Base-by-base conservation (phyloP, 1,284 basidiomycete species). In the Earliella scabrosa region DNA sequence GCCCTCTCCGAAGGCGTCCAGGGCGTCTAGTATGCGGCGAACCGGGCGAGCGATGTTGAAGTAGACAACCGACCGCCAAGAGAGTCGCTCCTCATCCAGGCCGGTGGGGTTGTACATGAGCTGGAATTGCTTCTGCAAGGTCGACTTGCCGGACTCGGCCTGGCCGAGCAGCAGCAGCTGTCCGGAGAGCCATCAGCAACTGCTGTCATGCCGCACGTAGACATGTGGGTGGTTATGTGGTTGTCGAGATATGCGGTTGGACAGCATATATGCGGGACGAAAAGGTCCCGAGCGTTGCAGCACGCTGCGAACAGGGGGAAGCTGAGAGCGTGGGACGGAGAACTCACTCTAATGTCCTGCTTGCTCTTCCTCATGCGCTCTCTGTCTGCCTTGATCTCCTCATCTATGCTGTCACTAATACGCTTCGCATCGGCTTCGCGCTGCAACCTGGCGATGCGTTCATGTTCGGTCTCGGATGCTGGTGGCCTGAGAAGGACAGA, bases 111-210 rank as follows among this genome's bases (percentile, higher is more conserved):
- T 87, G 73, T 92, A 92, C 81, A 93, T 88, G 59, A 93, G 82
- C 72, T 93, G 91, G 66, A 93, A 93, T 69, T 90, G 88, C 68
- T 92, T 56, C 24, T 56, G 54, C 34, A 92, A 78, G 2, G 89
- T 92, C n/a, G 87, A 90, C 70, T 92, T 92, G 62, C 90, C 90
- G 32, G 87, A 90, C 76, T 92, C 90, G 41, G 90, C 90, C 66
- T 92, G 90, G 36, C 90, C 90, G 43, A 92, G 82, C 49, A 92
- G 80, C 18, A 92, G 75, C 39, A 92, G 75, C 89, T 92, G 62
- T 58, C 48, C 45, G 32, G 8, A 18, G 24, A 45, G 18, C 39
- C 18, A 26, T 63, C 29, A 63, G 52, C 45, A 14, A 21, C 36
- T 6, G 35, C 32, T 41, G 24, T n/a, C 18, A 36, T 34, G 45